Evolutionary conservation across 2,329 filamentous ascomycete genomes (phyloP).

Genomic region (Clonostachys sp.): DNA sequence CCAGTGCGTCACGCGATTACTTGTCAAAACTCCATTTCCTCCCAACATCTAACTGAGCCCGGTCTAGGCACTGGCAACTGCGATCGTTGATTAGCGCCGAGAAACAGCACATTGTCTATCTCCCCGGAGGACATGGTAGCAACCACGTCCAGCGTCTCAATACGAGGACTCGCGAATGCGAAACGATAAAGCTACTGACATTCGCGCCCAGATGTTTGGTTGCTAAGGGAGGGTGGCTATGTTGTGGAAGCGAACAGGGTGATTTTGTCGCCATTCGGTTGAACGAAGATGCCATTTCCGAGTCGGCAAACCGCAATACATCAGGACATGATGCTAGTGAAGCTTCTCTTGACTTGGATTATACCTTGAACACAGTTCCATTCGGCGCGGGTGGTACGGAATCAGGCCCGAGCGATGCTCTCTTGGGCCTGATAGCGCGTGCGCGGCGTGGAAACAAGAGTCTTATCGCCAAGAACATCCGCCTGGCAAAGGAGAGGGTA

Average conservation of each 20-base stretch:
- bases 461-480: constrained; percentile 44
- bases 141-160: constrained; percentile 63
- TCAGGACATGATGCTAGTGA: neutral
- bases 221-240: constrained; percentile 84
- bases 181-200: constrained; percentile 65
- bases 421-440: constrained; percentile 29
- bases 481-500: constrained; percentile 55
- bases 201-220: constrained; percentile 82
- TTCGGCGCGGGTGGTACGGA: no score
- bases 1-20: constrained; percentile 43
- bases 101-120: constrained; percentile 75
- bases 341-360: constrained; percentile 15
- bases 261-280: constrained; percentile 80
- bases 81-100: constrained; percentile 85
- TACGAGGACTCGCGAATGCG: constrained; percentile 64
- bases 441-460: constrained; percentile 34
- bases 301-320: neutral
- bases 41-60: neutral
- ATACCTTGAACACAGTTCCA: no score
- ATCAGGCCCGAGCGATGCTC: constrained; percentile 18
- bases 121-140: constrained; percentile 70
- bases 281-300: constrained; percentile 23
- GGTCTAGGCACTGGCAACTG: constrained; percentile 73
- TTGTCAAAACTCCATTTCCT: constrained; percentile 7
- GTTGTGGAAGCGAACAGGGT: constrained; percentile 82